phyloP scores from a whole-genome alignment of 768 basidiomycete genomes.

The Auriscalpium orientale region DNA sequence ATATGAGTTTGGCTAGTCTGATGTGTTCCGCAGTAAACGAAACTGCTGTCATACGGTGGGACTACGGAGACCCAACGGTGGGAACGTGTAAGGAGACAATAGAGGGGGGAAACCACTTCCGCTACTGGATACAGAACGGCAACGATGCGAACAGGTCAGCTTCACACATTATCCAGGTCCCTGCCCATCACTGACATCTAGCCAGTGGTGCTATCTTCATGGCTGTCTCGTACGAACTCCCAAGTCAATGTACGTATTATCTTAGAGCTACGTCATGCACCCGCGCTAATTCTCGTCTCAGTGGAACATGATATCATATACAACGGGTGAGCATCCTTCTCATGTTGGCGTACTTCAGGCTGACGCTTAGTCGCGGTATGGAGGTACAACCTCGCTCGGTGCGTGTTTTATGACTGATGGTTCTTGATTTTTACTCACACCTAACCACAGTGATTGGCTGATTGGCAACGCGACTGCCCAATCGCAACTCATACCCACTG shows the following conservation, averaged over 20 bases:
- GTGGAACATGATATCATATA: slow-evolving; percentile 63
- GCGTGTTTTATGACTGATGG: slow-evolving; percentile 6
- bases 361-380: neutral
- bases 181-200: neutral
- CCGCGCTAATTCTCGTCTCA: slow-evolving; percentile 13
- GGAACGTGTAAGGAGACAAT: slow-evolving; percentile 85
- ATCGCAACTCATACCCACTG: slow-evolving; percentile 33
- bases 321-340: slow-evolving; percentile 44
- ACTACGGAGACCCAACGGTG: slow-evolving; percentile 73
- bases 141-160: slow-evolving; percentile 47
- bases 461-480: slow-evolving; percentile 71
- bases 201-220: slow-evolving; percentile 65
- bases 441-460: slow-evolving; percentile 59
- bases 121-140: slow-evolving; percentile 85
- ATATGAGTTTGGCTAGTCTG: neutral
- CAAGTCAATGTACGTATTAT: slow-evolving; percentile 43
- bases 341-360: neutral
- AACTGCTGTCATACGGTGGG: slow-evolving; percentile 76
- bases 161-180: neutral
- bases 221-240: slow-evolving; percentile 67
- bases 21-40: slow-evolving; percentile 52
- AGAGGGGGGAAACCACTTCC: slow-evolving; percentile 79
- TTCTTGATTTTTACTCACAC: neutral
- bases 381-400: slow-evolving; percentile 73
- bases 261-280: neutral